A percentile compares a stretch with the other conserved stretches of the same genome.
phyloP scores from a whole-genome alignment of 805 yeast species.

The Nakazawaea laoshanensis region DNA sequence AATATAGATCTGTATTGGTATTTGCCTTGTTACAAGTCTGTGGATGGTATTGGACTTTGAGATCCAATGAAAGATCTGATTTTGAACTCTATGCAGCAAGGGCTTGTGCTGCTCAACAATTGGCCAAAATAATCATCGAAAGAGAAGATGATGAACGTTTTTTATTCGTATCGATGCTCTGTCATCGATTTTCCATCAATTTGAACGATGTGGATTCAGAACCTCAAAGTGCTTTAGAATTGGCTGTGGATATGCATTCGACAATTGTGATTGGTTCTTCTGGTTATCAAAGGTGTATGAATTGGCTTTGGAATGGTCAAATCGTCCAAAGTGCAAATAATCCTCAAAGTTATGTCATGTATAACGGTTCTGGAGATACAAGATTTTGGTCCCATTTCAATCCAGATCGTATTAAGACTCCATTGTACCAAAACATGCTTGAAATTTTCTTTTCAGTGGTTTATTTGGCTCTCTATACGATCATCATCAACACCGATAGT shows the following conservation, averaged over 20 bases:
- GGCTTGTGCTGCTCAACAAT: conserved; percentile 61
- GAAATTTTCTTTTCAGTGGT: conserved; percentile 62
- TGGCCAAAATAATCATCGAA: conserved; percentile 68
- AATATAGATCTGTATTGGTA: conserved; percentile 60
- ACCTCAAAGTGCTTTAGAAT: conserved; percentile 71
- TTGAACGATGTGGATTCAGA: conserved; percentile 51
- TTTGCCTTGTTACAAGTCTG: conserved; percentile 71
- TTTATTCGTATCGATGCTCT: conserved; percentile 65
- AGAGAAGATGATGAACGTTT: conserved; percentile 47
- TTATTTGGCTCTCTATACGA: conserved; percentile 53
- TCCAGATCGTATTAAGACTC: conserved; percentile 80
- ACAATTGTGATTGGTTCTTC: conserved; percentile 68
- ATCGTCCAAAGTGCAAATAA: conserved; percentile 66
- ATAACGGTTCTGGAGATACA: conserved; percentile 49
- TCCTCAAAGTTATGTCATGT: conserved; percentile 60
- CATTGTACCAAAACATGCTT: conserved; percentile 67
- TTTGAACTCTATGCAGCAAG: conserved; percentile 53
- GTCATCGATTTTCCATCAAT: conserved; percentile 64
- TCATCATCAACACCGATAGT: conserved; percentile 53
- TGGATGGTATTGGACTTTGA: conserved; percentile 65
- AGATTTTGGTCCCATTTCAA: conserved; percentile 57
- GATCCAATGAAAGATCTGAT: conserved; percentile 55
- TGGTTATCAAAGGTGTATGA: conserved; percentile 80
- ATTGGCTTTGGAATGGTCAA: conserved; percentile 95
- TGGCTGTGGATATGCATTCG: conserved; percentile 81